phyloP scores from a whole-genome alignment of 2,329 filamentous ascomycete species.

The Nemania sp. region DNA sequence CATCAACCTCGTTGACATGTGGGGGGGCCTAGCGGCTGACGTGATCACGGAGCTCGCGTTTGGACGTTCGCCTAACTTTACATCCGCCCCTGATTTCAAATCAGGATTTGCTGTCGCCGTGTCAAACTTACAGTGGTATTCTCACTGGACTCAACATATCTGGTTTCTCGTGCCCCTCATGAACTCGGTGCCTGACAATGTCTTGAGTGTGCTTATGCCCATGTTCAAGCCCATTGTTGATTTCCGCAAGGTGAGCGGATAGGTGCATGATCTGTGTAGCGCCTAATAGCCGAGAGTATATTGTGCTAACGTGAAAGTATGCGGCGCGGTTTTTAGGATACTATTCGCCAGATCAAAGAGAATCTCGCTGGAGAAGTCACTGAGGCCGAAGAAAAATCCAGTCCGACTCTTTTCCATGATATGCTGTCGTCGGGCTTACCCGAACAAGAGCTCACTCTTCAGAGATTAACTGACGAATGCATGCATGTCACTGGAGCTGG shows the following conservation, averaged over 20 bases:
- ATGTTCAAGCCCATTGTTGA: neutral
- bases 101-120: neutral
- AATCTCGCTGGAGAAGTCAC: neutral
- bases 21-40: neutral
- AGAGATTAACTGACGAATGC: slow-evolving; percentile 15
- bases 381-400: neutral
- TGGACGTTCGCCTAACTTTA: neutral
- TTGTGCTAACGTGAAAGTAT: too few relatives aligned
- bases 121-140: neutral
- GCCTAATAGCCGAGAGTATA: too few relatives aligned
- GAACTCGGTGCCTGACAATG: neutral
- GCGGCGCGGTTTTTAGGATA: neutral
- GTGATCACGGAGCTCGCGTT: slow-evolving; percentile 3
- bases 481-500: slow-evolving; percentile 26
- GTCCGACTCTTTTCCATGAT: slow-evolving; percentile 14
- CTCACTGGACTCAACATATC: neutral
- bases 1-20: neutral
- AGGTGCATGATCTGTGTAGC: neutral
- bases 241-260: neutral
- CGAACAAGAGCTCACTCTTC: neutral
- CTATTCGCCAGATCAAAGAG: neutral
- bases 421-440: slow-evolving; percentile 9
- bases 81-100: neutral
- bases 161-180: neutral
- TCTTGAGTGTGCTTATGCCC: neutral